Evolutionary conservation across 345 rosid species (phyloP), one percentile per base, ranked within the genome.

Genomic region (Anacardium occidentale): DNA sequence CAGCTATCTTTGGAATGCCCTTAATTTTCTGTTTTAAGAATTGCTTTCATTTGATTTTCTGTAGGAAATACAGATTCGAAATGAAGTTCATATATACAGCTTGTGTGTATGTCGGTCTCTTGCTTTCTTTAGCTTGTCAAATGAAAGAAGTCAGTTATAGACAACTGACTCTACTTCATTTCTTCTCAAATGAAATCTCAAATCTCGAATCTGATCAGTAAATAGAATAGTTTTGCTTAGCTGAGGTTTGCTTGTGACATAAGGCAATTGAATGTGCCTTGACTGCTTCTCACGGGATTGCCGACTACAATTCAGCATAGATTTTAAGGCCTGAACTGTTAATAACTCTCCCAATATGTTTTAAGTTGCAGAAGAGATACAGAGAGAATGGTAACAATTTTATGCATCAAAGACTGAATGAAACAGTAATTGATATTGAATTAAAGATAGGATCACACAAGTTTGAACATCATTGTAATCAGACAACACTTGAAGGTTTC

Each of bases 401-500:
- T n/a, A 22, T 55, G 59, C 25, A 54, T 54, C 21, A 55, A 20
- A 55, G 4, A 54, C 25, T 54, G 59, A n/a, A 5, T 21, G 22
- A 10, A 55, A 2, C 60, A 45, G 29, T 71, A 21, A 45, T 5
- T 58, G 65, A 66, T 37, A 58, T 22, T 54, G 65, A 74, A 64
- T 67, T 56, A 26, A 73, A 48, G 34, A 61, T 34, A 52, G 65
- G 61, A 71, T 73, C 56, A 74, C 17, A 54, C 22, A 62, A 12
- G 66, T 82, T 44, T 29, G 45, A 40, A 70, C 60, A 72, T 47
- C 26, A 17, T 17, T 15, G 62, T 32, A 44, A 73, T 69, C 69
- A 57, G 82, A 76, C 74, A 75, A 55, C 80, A 81, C 74, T 80
- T 37, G 65, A 47, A 50, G 62, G 76, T 70, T 75, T 60, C 53